Percentiles rank a stretch among this genome's conserved stretches.
phyloP scores from a whole-genome alignment of 1,284 basidiomycete species.

The Pseudozyma flocculosa region DNA sequence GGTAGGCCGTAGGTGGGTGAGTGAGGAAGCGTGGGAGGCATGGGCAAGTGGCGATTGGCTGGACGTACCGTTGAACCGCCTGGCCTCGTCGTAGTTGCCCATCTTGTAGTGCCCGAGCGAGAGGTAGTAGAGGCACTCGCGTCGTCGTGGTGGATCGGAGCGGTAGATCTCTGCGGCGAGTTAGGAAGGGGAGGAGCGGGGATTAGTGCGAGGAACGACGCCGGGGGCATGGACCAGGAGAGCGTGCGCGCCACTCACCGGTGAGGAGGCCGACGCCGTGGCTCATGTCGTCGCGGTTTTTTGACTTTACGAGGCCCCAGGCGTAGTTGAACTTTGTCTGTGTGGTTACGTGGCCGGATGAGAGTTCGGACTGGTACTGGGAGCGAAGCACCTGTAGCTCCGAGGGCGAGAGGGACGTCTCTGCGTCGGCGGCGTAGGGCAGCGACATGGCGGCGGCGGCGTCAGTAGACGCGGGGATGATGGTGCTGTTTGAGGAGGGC shows the following conservation, averaged over 20 bases:
- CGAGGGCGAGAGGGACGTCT: slow-evolving; percentile 81
- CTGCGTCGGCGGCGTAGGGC: slow-evolving; percentile 94
- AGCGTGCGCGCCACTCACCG: slow-evolving; percentile 64
- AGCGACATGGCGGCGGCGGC: slow-evolving; percentile 58
- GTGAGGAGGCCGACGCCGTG: slow-evolving; percentile 83
- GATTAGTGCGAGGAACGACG: too few species aligned
- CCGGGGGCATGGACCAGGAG: too few species aligned
- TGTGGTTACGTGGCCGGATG: slow-evolving; percentile 77
- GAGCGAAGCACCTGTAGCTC: slow-evolving; percentile 82
- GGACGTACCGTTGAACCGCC: slow-evolving; percentile 81
- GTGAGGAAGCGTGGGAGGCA: too few species aligned
- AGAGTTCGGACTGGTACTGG: slow-evolving; percentile 85
- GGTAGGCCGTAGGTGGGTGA: not conserved
- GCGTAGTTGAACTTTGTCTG: slow-evolving; percentile 99
- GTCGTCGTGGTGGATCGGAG: slow-evolving; percentile 77
- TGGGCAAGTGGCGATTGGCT: too few species aligned
- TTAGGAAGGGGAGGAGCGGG: not conserved
- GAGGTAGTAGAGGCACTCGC: slow-evolving; percentile 97
- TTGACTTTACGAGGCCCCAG: slow-evolving; percentile 66
- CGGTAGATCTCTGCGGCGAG: slow-evolving; percentile 78
- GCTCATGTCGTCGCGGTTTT: slow-evolving; percentile 61
- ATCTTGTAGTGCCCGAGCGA: slow-evolving; percentile 96
- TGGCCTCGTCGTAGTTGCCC: slow-evolving; percentile 89
- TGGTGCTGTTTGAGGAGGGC: too few species aligned
- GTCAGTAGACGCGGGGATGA: too few species aligned